Evolutionary conservation across 2,329 filamentous ascomycete genomes (phyloP).

Genomic region (Teratosphaeria gauchensis): DNA sequence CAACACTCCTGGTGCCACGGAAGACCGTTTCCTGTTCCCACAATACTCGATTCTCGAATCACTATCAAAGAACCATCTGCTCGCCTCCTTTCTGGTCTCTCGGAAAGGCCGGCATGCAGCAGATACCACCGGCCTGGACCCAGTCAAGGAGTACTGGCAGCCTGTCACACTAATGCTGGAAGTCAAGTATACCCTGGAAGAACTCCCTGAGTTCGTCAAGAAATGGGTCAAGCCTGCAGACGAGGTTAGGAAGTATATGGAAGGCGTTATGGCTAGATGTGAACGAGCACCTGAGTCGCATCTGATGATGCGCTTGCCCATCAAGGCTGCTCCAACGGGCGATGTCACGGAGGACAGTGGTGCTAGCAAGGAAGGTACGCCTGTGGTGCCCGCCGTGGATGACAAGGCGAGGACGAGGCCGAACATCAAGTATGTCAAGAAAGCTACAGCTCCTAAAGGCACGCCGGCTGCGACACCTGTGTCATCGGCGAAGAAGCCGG

Average conservation of each 20-base stretch:
- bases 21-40: slow-evolving; percentile 70
- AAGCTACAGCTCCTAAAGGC: slow-evolving; percentile 1
- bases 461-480: not conserved
- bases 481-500: slow-evolving; percentile 3
- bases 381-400: slow-evolving; percentile 5
- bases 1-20: slow-evolving; percentile 44
- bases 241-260: slow-evolving; percentile 47
- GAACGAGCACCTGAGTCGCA: slow-evolving; percentile 46
- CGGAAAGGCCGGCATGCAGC: slow-evolving; percentile 56
- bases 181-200: slow-evolving; percentile 42
- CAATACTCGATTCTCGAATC: slow-evolving; percentile 69
- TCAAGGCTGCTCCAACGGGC: slow-evolving; percentile 14
- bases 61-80: slow-evolving; percentile 42
- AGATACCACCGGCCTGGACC: slow-evolving; percentile 22
- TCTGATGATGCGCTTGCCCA: slow-evolving; percentile 47
- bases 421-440: slow-evolving; percentile 13
- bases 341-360: slow-evolving; percentile 9
- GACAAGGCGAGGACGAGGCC: slow-evolving; percentile 9
- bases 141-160: slow-evolving; percentile 61
- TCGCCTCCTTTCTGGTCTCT: slow-evolving; percentile 69
- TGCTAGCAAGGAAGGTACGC: slow-evolving; percentile 17
- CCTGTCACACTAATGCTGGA: slow-evolving; percentile 54
- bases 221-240: slow-evolving; percentile 46
- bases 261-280: slow-evolving; percentile 47
- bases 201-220: slow-evolving; percentile 45